Evolutionary conservation across 352 stramenopile species (phyloP).

Genomic region (Phytophthora melonis): DNA sequence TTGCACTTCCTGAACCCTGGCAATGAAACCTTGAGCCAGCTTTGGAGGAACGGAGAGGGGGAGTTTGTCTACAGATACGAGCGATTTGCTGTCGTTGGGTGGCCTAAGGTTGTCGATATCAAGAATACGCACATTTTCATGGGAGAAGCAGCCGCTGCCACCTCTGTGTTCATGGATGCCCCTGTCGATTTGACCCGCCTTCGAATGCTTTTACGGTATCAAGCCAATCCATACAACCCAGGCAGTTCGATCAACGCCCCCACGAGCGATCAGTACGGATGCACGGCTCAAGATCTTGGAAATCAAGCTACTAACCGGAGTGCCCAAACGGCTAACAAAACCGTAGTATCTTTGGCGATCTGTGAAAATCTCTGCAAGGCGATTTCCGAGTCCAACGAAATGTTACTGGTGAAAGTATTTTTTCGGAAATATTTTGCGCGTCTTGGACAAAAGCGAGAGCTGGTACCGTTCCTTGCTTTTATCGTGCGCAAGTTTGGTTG

Average conservation of each 20-base stretch:
- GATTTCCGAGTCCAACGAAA: conserved; percentile 4
- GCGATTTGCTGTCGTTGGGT: conserved; percentile 20
- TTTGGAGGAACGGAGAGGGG: conserved; percentile 21
- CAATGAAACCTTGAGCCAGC: conserved; percentile 8
- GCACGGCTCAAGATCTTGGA: not conserved
- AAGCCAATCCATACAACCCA: not conserved
- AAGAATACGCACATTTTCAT: conserved; percentile 9
- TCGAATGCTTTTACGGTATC: not conserved
- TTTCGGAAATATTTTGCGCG: conserved; percentile 11
- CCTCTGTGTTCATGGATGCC: conserved; percentile 3
- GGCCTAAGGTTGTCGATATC: conserved; percentile 18
- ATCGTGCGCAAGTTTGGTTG: conserved; percentile 18
- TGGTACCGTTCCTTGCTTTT: conserved; percentile 7
- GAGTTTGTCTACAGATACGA: conserved; percentile 13
- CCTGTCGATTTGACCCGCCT: conserved; percentile 7
- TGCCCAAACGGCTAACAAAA: not conserved
- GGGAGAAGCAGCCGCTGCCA: not conserved
- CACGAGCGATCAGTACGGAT: not conserved
- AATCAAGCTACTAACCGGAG: not conserved
- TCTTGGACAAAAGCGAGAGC: conserved; percentile 5
- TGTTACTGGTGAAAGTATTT: conserved; percentile 7
- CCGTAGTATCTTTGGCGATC: not conserved
- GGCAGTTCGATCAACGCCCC: not conserved
- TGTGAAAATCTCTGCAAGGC: conserved; percentile 19
- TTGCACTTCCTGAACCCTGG: conserved; percentile 23